phyloP scores from a whole-genome alignment of 768 basidiomycete genomes.

The Kwoniella bestiolae region DNA sequence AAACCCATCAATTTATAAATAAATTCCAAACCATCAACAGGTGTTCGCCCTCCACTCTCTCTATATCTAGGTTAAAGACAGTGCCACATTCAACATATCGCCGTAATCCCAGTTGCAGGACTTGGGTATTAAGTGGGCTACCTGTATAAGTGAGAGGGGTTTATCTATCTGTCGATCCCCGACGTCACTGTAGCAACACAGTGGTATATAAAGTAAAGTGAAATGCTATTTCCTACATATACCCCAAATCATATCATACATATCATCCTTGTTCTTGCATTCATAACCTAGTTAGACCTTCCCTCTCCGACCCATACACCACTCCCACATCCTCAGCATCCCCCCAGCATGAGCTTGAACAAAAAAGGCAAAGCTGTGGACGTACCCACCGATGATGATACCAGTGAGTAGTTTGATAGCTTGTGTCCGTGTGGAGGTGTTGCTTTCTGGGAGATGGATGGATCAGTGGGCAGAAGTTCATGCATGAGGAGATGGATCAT shows the following conservation, averaged over 20 bases:
- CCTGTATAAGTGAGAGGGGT: neutral
- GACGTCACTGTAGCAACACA: neutral
- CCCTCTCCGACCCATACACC: neutral
- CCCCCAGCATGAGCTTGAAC: conserved; percentile 10
- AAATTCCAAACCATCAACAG: too few species aligned
- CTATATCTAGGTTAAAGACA: neutral
- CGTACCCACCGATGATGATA: conserved; percentile 32
- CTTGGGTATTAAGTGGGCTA: neutral
- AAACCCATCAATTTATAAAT: neutral
- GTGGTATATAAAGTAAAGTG: neutral
- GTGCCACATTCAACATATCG: neutral
- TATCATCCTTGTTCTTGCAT: neutral
- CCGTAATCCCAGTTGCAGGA: neutral
- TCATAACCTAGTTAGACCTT: neutral
- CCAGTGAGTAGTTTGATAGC: conserved; percentile 26
- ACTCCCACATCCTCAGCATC: neutral
- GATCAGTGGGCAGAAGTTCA: too few species aligned
- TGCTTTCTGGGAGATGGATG: too few species aligned
- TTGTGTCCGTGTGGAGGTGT: neutral
- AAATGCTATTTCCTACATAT: too few species aligned
- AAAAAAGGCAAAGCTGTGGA: conserved; percentile 24
- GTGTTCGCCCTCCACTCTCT: conserved; percentile 6
- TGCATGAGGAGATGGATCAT: too few species aligned
- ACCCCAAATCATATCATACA: neutral
- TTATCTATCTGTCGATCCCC: neutral